Evolutionary conservation across 2,329 filamentous ascomycete species (phyloP).

Genomic region (Meredithiella fracta): DNA sequence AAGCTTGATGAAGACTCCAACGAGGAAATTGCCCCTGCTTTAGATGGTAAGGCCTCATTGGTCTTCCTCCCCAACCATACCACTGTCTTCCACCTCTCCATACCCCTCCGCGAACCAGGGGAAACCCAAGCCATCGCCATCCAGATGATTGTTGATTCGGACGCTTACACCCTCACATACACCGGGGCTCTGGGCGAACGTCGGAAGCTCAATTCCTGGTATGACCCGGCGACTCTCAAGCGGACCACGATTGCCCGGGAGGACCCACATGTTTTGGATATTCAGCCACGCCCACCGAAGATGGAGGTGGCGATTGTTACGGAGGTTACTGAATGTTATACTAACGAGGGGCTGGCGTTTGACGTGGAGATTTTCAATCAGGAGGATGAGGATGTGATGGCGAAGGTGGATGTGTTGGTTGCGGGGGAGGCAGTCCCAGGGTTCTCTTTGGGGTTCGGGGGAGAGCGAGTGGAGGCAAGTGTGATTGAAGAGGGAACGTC

Average conservation of each 20-base stretch:
- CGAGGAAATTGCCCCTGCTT: slow-evolving; percentile 18
- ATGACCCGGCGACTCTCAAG: slow-evolving; percentile 26
- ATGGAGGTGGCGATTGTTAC: slow-evolving; percentile 56
- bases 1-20: slow-evolving; percentile 17
- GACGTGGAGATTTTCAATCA: slow-evolving; percentile 59
- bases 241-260: slow-evolving; percentile 30
- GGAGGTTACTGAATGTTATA: slow-evolving; percentile 60
- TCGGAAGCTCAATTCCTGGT: slow-evolving; percentile 33
- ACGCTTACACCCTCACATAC: slow-evolving; percentile 52
- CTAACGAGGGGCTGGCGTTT: slow-evolving; percentile 58
- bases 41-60: slow-evolving; percentile 11
- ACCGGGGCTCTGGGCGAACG: slow-evolving; percentile 36
- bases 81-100: slow-evolving; percentile 52
- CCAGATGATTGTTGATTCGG: slow-evolving; percentile 44
- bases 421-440: slow-evolving; percentile 39
- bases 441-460: slow-evolving; percentile 27
- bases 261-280: slow-evolving; percentile 42
- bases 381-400: slow-evolving; percentile 63
- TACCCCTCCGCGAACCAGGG: slow-evolving; percentile 69
- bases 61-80: slow-evolving; percentile 40
- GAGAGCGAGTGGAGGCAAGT: slow-evolving; percentile 21
- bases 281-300: slow-evolving; percentile 83
- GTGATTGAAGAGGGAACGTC: slow-evolving; percentile 26
- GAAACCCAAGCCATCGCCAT: slow-evolving; percentile 50
- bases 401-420: slow-evolving; percentile 52